Percentiles rank a stretch among this genome's conserved stretches.
Conservation (phyloP, 169 alveolate genomes). For the Miamiensis avidus region DNA sequence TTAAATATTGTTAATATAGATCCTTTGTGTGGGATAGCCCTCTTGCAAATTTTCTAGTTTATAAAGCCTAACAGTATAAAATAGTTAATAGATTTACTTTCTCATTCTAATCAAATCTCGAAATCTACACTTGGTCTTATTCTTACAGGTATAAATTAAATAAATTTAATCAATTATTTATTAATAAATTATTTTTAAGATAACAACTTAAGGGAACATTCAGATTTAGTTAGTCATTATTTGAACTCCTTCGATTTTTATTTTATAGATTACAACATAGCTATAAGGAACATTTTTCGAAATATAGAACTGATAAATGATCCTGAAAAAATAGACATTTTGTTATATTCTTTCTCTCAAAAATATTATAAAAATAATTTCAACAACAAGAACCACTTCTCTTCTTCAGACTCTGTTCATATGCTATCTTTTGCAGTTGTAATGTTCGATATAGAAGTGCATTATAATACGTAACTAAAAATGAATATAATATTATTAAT, state of each 20-base stretch:
- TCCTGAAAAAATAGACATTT: slow-evolving; percentile 27
- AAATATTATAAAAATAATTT: slow-evolving; percentile 3
- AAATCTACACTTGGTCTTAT: neutral
- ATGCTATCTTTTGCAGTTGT: slow-evolving; percentile 29
- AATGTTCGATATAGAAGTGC: slow-evolving; percentile 19
- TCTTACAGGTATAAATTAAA: neutral
- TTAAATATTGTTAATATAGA: neutral
- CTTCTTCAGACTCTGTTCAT: slow-evolving; percentile 11
- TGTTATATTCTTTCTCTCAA: slow-evolving; percentile 3
- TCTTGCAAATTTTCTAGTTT: neutral
- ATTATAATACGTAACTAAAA: slow-evolving; percentile 5
- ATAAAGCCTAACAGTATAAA: neutral
- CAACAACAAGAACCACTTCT: neutral
- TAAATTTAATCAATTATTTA: too few relatives aligned
- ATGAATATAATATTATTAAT: too few relatives aligned
- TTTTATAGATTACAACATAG: neutral
- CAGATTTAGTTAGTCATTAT: neutral
- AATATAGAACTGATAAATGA: slow-evolving; percentile 10
- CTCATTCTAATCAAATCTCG: neutral
- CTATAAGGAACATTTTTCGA: neutral
- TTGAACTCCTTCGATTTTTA: neutral
- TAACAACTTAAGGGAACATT: neutral
- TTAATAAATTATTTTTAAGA: neutral
- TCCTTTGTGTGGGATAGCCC: neutral
- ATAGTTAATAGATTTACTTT: neutral